These are phyloP conservation scores for Ramaria sp. DNA, from an alignment of 768 basidiomycete species.

Conservation along the genomic window DNA sequence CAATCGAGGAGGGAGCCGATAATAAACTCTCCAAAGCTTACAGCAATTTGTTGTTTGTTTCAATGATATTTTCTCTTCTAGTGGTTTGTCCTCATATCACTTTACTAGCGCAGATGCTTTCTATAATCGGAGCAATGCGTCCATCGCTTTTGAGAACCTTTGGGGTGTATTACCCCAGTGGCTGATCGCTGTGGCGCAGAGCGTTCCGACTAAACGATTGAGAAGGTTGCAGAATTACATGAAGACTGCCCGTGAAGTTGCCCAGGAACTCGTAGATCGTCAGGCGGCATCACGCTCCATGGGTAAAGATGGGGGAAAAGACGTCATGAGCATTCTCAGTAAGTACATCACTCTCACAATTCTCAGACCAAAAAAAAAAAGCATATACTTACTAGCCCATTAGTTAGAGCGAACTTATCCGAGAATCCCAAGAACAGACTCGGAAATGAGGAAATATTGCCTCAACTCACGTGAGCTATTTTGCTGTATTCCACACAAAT, in stretches of 20 bases:
- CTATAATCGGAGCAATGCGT: not conserved
- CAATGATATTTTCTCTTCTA: not conserved
- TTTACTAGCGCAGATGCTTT: slow-evolving; percentile 1
- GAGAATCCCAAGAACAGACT: not conserved
- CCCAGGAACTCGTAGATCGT: slow-evolving; percentile 15
- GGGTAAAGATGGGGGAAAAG: slow-evolving; percentile 18
- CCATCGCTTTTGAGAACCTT: not conserved
- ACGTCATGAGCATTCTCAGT: slow-evolving; percentile 26
- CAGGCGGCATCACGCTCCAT: slow-evolving; percentile 15
- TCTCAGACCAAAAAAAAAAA: no score
- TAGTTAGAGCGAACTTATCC: slow-evolving; percentile 20
- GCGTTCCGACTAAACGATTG: slow-evolving; percentile 14
- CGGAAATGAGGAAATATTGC: not conserved
- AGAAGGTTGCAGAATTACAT: slow-evolving; percentile 20
- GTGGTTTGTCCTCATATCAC: not conserved
- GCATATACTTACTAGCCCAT: not conserved
- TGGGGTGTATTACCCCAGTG: not conserved
- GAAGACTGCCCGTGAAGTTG: slow-evolving; percentile 16
- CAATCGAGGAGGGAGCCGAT: slow-evolving; percentile 30
- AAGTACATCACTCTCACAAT: not conserved
- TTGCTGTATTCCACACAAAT: not conserved
- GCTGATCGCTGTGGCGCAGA: not conserved
- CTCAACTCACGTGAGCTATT: slow-evolving; percentile 3
- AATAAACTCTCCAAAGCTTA: slow-evolving; percentile 47
- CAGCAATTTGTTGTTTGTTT: slow-evolving; percentile 26